Evolutionary conservation across 768 basidiomycete species (phyloP), one percentile per base, ranked within the genome.

Genomic region (Thelephora ganbajun): DNA sequence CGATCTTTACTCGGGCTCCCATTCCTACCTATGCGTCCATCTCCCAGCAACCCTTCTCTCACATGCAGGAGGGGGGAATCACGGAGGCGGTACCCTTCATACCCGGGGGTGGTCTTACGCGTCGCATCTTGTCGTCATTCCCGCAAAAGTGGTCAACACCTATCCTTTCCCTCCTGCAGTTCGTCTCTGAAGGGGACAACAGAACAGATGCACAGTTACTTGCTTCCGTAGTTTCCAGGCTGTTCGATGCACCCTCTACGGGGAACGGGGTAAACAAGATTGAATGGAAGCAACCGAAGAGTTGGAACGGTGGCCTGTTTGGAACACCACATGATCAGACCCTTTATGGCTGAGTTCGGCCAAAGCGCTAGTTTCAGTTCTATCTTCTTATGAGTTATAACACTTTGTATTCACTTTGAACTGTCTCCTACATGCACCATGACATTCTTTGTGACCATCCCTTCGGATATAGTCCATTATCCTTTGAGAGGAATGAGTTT

Each of bases 181-280:
- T 85, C 57, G 85, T 78, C 11, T 67, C 84, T 49, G 87, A 91
- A 57, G 87, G 88, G 1, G 88, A 91, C 59, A 91, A 91, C 55
- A 69, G 80, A 49, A 67, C 59, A 14, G 87, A 91, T 59, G 86
- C 87, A 0, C 66, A 69, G 16, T 57, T 79, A 33, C 66, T 85
- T 36, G 81, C 83, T 2, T 63, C 66, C 5, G 74, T 72, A 22
- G 67, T 71, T 6, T 65, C 68, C 36, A 77, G 71, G 51, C 67
- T 72, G 3, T 46, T 83, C 26, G 26, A 30, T 30, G 26, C 26
- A 4, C 9, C 26, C 26, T 30, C 26, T 4, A 9, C 26, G 26
- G 68, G 62, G 2, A 51, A 64, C 14, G 66, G 72, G 36, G 47
- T 57, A 9, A 56, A 62, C 35, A 48, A 57, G 47, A 48, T 46